phyloP scores from a whole-genome alignment of 2,329 filamentous ascomycete species.

The Achaetomium macrosporum region DNA sequence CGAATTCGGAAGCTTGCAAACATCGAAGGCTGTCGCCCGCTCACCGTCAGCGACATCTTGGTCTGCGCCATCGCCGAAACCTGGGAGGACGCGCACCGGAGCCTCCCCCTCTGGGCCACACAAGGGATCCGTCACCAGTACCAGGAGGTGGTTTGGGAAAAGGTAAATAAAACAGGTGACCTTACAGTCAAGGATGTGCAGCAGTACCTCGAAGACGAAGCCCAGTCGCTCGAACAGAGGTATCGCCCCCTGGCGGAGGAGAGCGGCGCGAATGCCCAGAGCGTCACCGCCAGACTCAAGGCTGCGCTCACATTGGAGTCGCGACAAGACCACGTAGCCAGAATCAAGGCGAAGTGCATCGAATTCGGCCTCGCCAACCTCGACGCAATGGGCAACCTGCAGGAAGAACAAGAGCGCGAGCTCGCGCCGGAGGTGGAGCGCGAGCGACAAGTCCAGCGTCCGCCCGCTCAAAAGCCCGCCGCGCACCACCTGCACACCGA shows the following conservation, averaged over 20 bases:
- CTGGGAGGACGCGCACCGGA: conserved; percentile 40
- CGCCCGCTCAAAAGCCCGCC: conserved; percentile 34
- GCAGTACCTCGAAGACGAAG: conserved; percentile 50
- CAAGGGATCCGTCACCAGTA: conserved; percentile 50
- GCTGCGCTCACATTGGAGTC: neutral
- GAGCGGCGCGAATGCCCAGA: conserved; percentile 1
- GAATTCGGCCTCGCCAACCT: conserved; percentile 32
- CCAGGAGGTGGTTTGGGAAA: conserved; percentile 35
- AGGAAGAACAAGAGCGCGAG: conserved; percentile 66
- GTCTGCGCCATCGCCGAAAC: conserved; percentile 56
- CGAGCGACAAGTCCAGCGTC: conserved; percentile 50
- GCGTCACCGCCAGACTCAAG: neutral
- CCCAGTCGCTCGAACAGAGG: conserved; percentile 43
- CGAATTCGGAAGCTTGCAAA: conserved; percentile 39
- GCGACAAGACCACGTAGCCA: conserved; percentile 16
- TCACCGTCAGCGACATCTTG: conserved; percentile 51
- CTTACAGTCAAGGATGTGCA: neutral
- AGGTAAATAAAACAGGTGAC: conserved; percentile 19
- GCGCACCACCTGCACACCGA: conserved; percentile 39
- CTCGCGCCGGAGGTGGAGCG: conserved; percentile 58
- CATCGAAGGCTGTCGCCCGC: neutral
- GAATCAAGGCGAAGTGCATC: conserved; percentile 32
- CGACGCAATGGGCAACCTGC: conserved; percentile 30
- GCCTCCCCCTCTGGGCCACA: conserved; percentile 53
- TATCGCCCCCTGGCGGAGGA: conserved; percentile 38